Evolutionary conservation across 129 eudicot genomes (phyloP).

Genomic region (Erigeron canadensis): DNA sequence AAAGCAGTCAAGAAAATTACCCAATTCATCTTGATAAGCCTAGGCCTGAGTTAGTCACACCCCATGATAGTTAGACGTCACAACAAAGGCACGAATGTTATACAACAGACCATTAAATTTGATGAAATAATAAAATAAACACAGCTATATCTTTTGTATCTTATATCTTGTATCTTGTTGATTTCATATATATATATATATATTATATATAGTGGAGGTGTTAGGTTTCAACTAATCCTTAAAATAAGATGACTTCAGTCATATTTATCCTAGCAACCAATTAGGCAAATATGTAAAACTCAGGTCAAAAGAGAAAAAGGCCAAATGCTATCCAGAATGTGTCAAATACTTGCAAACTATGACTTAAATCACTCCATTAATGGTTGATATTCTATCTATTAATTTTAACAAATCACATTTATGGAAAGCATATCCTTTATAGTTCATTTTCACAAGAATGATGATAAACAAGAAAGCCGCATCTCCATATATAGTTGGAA

Average conservation of each 20-base stretch:
- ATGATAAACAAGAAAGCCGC: neutral
- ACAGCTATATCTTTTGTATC: too few species aligned
- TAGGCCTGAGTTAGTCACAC: conserved; percentile 9
- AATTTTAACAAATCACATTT: neutral
- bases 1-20: conserved; percentile 7
- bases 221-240: too few species aligned
- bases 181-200: too few species aligned
- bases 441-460: neutral
- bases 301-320: neutral
- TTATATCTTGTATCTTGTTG: too few species aligned
- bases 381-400: too few species aligned
- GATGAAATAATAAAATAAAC: too few species aligned
- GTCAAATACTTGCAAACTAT: neutral
- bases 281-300: neutral
- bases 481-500: neutral
- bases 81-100: neutral
- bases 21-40: neutral
- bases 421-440: neutral
- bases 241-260: neutral
- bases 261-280: neutral
- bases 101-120: neutral
- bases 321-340: neutral
- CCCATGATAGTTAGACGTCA: neutral
- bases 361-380: neutral
- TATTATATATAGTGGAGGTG: too few species aligned